Evolutionary conservation across 805 yeast species (phyloP), one percentile per base, ranked within the genome.

Genomic region (Cephaloascus albidus): DNA sequence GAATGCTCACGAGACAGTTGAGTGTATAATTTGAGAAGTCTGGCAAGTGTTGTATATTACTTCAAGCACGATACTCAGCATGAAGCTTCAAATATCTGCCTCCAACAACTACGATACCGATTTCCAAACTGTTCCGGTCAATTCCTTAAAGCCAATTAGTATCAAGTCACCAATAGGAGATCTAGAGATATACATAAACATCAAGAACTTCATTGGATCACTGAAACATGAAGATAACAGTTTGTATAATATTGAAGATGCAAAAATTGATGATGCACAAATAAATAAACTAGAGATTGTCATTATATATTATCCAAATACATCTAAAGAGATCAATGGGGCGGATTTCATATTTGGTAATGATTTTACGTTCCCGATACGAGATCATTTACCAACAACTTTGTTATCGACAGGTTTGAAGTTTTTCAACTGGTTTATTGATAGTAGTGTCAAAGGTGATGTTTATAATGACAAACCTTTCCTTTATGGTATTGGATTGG

Each of bases 361-460:
- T 51, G 87, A 81, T 49, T 78, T 78, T 51, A 74, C 69, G 8
- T 52, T 61, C n/a, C 79, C 85, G 0, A 70, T 81, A 26, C 59
- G 68, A 26, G 78, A 78, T 36, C 64, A 65, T 39, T 65, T 81
- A 10, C 88, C 88, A 3, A 63, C 76, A 3, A 54, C 74, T 2
- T 44, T 66, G 20, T 48, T 67, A 34, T 45, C 65, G 1, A 61
- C 71, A 0, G 86, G 84, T 0, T 60, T 76, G 45, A 66, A 68
- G 42, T 57, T 78, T 27, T 81, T 79, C 61, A 70, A 70, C 36
- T 63, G 71, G 63, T 63, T 69, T 44, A 71, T 81, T 36, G 83
- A 78, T 52, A 79, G 81, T n/a, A 74, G 81, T 18, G 75, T 79
- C 8, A 72, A 68, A 26, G 84, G 81, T 3, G 86, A 81, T 48